Conservation (phyloP, 495 filamentous ascomycete genomes). For the Daldinia loculata region DNA sequence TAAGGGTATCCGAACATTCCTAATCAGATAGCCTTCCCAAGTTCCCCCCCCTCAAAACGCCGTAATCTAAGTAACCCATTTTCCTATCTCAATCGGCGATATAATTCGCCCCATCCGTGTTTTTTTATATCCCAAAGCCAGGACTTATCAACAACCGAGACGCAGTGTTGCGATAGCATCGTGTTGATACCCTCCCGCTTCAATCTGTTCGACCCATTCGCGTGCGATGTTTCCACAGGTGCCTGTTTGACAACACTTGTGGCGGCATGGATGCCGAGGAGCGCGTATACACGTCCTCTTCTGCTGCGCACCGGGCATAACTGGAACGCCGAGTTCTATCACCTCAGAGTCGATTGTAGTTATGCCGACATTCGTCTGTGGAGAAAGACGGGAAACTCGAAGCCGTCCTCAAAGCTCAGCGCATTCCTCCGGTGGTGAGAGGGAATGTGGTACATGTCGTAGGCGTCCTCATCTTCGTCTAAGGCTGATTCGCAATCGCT, state of each 20-base stretch:
- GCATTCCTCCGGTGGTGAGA: constrained; percentile 40
- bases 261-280: not conserved
- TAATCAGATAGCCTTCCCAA: not conserved
- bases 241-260: not conserved
- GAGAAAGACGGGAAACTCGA: constrained; percentile 39
- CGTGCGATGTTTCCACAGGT: not conserved
- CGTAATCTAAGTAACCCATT: constrained; percentile 1
- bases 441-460: constrained; percentile 33
- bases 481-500: constrained; percentile 41
- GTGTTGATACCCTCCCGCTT: not conserved
- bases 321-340: constrained; percentile 1
- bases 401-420: constrained; percentile 36
- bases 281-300: not conserved
- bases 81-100: not conserved
- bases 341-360: not conserved
- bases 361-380: constrained; percentile 31
- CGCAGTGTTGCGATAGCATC: not conserved
- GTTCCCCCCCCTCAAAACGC: constrained; percentile 9
- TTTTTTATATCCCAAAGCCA: not conserved
- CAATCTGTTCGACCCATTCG: not conserved
- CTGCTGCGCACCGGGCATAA: not conserved
- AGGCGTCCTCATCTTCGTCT: constrained; percentile 35
- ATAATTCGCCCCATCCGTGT: not conserved
- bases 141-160: not conserved
- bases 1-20: not conserved